Conservation (phyloP, 1,139 yeast genomes). For the Nakaseomyces uthaithaninus region DNA sequence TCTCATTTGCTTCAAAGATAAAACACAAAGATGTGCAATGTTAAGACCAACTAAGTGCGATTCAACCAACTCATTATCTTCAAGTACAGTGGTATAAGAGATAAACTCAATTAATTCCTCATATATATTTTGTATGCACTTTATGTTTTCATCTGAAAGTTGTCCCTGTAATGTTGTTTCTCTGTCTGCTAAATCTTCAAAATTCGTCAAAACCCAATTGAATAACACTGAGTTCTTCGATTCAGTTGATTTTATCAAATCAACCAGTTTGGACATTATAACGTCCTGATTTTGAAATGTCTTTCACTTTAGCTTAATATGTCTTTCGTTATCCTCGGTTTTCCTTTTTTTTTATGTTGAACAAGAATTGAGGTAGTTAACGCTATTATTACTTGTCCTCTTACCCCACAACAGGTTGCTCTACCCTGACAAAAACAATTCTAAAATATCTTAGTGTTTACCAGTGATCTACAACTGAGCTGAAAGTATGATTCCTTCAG, state of each 20-base stretch:
- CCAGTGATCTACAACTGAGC: too few relatives aligned
- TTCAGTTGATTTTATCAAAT: not conserved
- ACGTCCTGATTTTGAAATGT: not conserved
- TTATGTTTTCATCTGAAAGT: slow-evolving; percentile 2
- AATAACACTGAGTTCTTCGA: slow-evolving; percentile 18
- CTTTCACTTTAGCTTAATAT: too few relatives aligned
- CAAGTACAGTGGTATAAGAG: slow-evolving; percentile 12
- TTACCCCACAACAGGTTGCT: too few relatives aligned
- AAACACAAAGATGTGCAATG: slow-evolving; percentile 20
- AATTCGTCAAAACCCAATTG: slow-evolving; percentile 18
- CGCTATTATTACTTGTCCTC: too few relatives aligned
- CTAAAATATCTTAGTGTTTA: too few relatives aligned
- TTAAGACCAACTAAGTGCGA: slow-evolving; percentile 20
- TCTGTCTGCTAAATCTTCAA: slow-evolving; percentile 13
- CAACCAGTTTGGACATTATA: not conserved
- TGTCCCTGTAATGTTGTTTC: not conserved
- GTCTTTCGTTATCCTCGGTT: too few relatives aligned
- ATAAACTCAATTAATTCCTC: slow-evolving; percentile 13
- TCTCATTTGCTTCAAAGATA: slow-evolving; percentile 16
- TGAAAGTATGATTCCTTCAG: too few relatives aligned
- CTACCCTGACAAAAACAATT: too few relatives aligned
- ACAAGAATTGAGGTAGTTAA: too few relatives aligned
- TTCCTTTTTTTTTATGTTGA: too few relatives aligned
- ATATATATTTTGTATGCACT: slow-evolving; percentile 9
- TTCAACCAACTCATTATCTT: slow-evolving; percentile 13